Base-by-base conservation (phyloP, 495 filamentous ascomycete species). In the Aspergillus baeticus region DNA sequence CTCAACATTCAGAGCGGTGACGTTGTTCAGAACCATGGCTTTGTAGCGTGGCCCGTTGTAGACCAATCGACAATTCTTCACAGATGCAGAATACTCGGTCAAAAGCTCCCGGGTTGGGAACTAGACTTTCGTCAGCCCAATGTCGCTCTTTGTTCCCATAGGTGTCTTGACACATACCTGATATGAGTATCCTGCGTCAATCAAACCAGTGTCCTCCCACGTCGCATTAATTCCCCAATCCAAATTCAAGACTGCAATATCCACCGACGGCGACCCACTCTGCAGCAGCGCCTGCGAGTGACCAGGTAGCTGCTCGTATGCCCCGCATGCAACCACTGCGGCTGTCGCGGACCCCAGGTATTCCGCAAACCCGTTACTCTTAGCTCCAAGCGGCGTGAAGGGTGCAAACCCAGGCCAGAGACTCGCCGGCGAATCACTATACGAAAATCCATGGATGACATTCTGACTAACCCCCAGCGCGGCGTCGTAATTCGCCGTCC, bases 381-480 rank as follows among this genome's bases (percentile, higher is more conserved):
- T 33, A 31, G 21, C 13, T 31, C 45, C 45, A 17, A 49, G 20
- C 3, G 45, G 45, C 8, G 45, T 49, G 23, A 49, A 49, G 5
- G 45, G 22, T 18, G 45, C 45, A 33, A 49, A 49, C 10, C 45
- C 45, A 11, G 45, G 45, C 45, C 45, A 49, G 5, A 13, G 20
- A 34, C 45, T 49, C 10, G 45, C 17, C 26, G 45, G 45, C 14
- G 45, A 31, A 23, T 49, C 45, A 33, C 45, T 1, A 14, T 49
- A 49, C 5, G 45, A 23, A 33, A 49, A 49, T 20, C 45, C 45
- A n/a, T 49, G 23, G 23, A 49, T 49, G 26, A 49, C 45, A 17
- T 14, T 35, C 14, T 49, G 45, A 14, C 45, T 49, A 2, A 18
- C 45, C 2, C 45, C 45, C 13, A 49, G 23, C 10, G 45, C 33